Percentiles rank a stretch among this genome's conserved stretches.
phyloP scores from a whole-genome alignment of 2,329 filamentous ascomycete genomes.

The Apiospora malaysiana region DNA sequence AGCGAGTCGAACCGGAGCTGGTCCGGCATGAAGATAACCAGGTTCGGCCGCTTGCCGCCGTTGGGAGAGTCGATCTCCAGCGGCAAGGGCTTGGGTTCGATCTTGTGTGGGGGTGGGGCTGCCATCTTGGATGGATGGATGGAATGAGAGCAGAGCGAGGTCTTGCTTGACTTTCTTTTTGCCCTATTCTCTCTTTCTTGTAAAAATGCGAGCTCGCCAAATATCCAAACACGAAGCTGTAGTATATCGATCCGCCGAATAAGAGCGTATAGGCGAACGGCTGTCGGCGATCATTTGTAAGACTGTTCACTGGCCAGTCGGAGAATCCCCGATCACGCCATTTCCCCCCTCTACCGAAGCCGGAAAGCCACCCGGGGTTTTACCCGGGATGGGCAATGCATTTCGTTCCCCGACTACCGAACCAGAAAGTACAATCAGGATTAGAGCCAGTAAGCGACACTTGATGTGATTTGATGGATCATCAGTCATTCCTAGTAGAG shows the following conservation, averaged over 20 bases:
- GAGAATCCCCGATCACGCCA: not conserved
- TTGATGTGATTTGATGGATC: too few relatives aligned
- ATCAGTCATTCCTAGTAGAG: too few relatives aligned
- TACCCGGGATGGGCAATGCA: not conserved
- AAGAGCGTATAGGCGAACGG: not conserved
- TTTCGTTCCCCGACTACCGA: not conserved
- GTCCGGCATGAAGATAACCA: slow-evolving; percentile 54
- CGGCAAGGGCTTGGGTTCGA: slow-evolving; percentile 13
- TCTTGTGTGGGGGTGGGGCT: not conserved
- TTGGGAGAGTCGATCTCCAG: slow-evolving; percentile 18
- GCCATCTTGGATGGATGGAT: not conserved
- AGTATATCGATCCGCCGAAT: not conserved
- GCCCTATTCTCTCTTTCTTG: too few relatives aligned
- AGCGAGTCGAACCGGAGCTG: slow-evolving; percentile 53
- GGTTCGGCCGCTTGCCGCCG: slow-evolving; percentile 36
- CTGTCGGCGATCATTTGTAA: not conserved
- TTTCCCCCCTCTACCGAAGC: not conserved
- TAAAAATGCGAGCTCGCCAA: not conserved
- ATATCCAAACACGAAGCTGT: not conserved
- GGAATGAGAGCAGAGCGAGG: not conserved
- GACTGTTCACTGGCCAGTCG: not conserved
- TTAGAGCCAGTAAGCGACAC: too few relatives aligned
- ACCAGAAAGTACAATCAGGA: not conserved
- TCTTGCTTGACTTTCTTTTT: not conserved
- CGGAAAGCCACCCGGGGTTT: not conserved